Base-by-base conservation (phyloP, 192 early-diverging fungal genomes). In the Coemansia sp. region DNA sequence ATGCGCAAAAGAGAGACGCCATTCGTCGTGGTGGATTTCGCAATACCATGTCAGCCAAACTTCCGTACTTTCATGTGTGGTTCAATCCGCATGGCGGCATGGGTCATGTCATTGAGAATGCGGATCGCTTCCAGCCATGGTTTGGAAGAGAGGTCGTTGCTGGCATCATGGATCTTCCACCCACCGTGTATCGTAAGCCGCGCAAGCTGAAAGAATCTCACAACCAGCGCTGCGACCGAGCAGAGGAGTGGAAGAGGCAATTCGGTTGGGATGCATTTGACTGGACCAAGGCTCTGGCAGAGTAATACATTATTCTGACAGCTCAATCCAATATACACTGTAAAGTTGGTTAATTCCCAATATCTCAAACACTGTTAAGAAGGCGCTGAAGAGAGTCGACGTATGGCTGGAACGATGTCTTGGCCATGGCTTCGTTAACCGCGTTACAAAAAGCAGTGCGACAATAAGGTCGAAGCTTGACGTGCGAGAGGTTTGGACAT, bases 41-140 rank as follows among this genome's bases (percentile, higher is more conserved):
- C 58, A 70, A 85, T 38, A 78, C 84, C 8, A 84, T 94, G 83
- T 87, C 89, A 7, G 84, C 87, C 10, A 87, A 97, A 39, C 47
- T 98, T 78, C 95, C 97, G 2, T 99, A 94, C 73, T 96, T 99
- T 71, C 97, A 99, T 62, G 93, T 98, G 2, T 99, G 97, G 97
- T 93, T 94, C 68, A 89, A 92, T 53, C 89, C 92, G 8, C 87
- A 94, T 67, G 86, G 89, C 35, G 95, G 97, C 2, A 87, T 89
- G 64, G 97, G 96, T 6, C 97, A 99, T 76, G 93, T 99, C 18
- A 99, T 99, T 84, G 97, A 99, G 67, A 88, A 94, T 47, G 70
- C 84, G 1, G 84, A 89, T n/a, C 62, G 76, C 30, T 99, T 95
- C 76, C 87, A 87, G 40, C 86, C 84, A 16, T 96, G 92, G 85